Evolutionary conservation across 768 basidiomycete species (phyloP).

Genomic region (Amanita rubescens): DNA sequence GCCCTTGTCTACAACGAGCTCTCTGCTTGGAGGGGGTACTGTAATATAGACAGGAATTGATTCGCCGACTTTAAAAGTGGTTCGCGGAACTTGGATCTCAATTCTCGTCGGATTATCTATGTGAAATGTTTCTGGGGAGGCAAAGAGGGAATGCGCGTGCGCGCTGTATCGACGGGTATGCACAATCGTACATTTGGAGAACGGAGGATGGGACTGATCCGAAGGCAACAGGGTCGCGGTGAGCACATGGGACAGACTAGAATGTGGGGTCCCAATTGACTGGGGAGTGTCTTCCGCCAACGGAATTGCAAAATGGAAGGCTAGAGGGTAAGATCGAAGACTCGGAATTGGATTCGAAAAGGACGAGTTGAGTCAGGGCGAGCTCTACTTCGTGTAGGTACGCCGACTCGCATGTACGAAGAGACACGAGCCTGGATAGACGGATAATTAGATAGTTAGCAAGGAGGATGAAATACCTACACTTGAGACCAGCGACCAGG

Average conservation of each 20-base stretch:
- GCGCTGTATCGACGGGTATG: slow-evolving; percentile 72
- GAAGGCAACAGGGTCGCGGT: slow-evolving; percentile 57
- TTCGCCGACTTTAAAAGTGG: slow-evolving; percentile 65
- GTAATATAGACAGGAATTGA: slow-evolving; percentile 74
- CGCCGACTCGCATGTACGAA: slow-evolving; percentile 62
- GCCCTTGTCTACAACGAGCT: slow-evolving; percentile 62
- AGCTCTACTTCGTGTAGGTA: slow-evolving; percentile 62
- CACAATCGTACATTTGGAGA: slow-evolving; percentile 54
- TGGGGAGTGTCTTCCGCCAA: slow-evolving; percentile 76
- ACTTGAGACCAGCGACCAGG: slow-evolving; percentile 55
- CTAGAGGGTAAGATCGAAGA: slow-evolving; percentile 44
- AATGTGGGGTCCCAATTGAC: slow-evolving; percentile 69
- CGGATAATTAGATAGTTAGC: slow-evolving; percentile 7
- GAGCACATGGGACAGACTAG: slow-evolving; percentile 63
- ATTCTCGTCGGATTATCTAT: slow-evolving; percentile 60
- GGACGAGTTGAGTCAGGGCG: slow-evolving; percentile 43
- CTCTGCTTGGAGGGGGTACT: slow-evolving; percentile 64
- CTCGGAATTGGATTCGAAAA: slow-evolving; percentile 36
- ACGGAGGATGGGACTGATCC: slow-evolving; percentile 26
- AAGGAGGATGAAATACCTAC: slow-evolving; percentile 29
- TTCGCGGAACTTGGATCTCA: slow-evolving; percentile 64
- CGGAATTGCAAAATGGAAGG: slow-evolving; percentile 77
- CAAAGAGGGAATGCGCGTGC: slow-evolving; percentile 46
- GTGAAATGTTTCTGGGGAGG: slow-evolving; percentile 51
- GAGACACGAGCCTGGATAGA: slow-evolving; percentile 46